Evolutionary conservation across 2,329 filamentous ascomycete species (phyloP).

Genomic region (Lachnum nothofagi): DNA sequence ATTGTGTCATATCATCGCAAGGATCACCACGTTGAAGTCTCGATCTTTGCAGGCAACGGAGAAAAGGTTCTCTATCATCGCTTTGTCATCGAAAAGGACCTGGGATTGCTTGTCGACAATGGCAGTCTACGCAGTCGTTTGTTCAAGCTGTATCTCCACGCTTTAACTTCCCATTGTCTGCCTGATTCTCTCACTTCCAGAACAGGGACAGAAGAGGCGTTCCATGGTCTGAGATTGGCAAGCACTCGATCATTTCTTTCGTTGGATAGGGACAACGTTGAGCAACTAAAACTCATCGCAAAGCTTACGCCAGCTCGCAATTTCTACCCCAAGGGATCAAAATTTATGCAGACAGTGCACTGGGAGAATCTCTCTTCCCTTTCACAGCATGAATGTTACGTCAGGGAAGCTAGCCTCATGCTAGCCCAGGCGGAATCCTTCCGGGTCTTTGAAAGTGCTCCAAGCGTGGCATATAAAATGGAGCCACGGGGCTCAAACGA

Average conservation of each 20-base stretch:
- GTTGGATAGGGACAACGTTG: too few relatives aligned
- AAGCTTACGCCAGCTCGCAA: slow-evolving; percentile 38
- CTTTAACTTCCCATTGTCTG: slow-evolving; percentile 48
- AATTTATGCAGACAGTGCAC: slow-evolving; percentile 43
- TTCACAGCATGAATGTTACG: slow-evolving; percentile 43
- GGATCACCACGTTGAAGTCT: slow-evolving; percentile 35
- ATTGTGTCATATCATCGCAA: slow-evolving; percentile 24
- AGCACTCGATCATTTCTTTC: too few relatives aligned
- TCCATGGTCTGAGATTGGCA: slow-evolving; percentile 44
- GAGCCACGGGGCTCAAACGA: neutral
- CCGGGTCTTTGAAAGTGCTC: slow-evolving; percentile 1
- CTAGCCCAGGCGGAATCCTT: slow-evolving; percentile 31
- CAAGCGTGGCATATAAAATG: neutral
- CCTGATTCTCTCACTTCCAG: slow-evolving; percentile 21
- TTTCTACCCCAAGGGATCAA: slow-evolving; percentile 41
- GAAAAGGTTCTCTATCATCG: slow-evolving; percentile 41
- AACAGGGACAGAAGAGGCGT: slow-evolving; percentile 52
- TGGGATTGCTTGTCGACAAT: slow-evolving; percentile 48
- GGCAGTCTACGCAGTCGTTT: slow-evolving; percentile 51
- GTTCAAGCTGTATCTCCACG: slow-evolving; percentile 48
- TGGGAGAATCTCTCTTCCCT: slow-evolving; percentile 42
- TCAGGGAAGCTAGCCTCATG: slow-evolving; percentile 33
- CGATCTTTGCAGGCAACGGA: slow-evolving; percentile 40
- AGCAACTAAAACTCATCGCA: slow-evolving; percentile 38
- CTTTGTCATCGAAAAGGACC: slow-evolving; percentile 45